Conservation (phyloP, 2,329 filamentous ascomycete genomes). For the Hypomyces rosellus region DNA sequence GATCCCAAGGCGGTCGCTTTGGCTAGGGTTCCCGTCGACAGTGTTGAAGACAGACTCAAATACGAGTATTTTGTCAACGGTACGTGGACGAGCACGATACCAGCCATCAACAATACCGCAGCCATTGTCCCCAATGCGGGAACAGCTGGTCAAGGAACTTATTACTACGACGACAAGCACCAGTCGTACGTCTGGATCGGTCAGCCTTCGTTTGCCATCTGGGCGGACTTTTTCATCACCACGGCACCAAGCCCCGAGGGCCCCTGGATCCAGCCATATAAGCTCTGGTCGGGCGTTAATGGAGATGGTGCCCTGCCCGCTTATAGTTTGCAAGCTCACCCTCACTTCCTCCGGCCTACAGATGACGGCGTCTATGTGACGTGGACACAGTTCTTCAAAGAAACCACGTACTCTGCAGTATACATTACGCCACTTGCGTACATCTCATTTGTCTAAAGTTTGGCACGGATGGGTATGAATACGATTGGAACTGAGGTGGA, state of each 20-base stretch:
- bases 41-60: conserved; percentile 13
- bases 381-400: conserved; percentile 12
- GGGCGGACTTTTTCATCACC: conserved; percentile 17
- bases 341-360: conserved; percentile 6
- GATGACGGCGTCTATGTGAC: conserved; percentile 13
- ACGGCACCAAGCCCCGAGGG: conserved; percentile 14
- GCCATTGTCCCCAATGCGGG: conserved; percentile 16
- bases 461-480: neutral
- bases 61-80: conserved; percentile 17
- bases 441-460: conserved; percentile 12
- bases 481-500: neutral
- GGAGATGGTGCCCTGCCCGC: conserved; percentile 9
- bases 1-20: conserved; percentile 12
- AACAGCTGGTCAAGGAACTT: conserved; percentile 18
- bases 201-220: conserved; percentile 13
- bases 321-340: conserved; percentile 13
- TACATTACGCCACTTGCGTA: conserved; percentile 13
- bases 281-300: conserved; percentile 7
- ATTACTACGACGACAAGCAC: conserved; percentile 16
- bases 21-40: conserved; percentile 13
- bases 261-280: conserved; percentile 10
- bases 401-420: conserved; percentile 8
- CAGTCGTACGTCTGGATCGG: conserved; percentile 19
- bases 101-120: conserved; percentile 9
- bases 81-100: conserved; percentile 12